Evolutionary conservation across 495 filamentous ascomycete genomes (phyloP), one percentile per base, ranked within the genome.

Genomic region (Poronia punctata): DNA sequence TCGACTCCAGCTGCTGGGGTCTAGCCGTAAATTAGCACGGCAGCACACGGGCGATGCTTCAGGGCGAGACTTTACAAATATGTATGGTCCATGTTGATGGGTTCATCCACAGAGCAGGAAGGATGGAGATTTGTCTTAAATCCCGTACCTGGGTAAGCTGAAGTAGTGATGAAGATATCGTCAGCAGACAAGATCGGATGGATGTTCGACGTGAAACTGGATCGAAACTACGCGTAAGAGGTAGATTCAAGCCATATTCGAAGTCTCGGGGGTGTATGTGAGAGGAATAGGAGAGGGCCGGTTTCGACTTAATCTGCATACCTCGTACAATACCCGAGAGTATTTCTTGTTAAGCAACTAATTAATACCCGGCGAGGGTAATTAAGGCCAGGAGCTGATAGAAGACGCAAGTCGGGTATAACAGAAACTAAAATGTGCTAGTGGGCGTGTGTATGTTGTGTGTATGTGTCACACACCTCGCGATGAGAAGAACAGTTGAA

Each of bases 241-340:
- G 32, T 34, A 33, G 41, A 32, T 42, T 45, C 34, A 38, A 51
- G 40, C 36, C 47, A 20, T n/a, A n/a, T n/a, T n/a, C n/a, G n/a
- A n/a, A n/a, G n/a, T n/a, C n/a, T n/a, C n/a, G n/a, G n/a, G n/a
- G n/a, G n/a, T n/a, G n/a, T n/a, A n/a, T n/a, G n/a, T n/a, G n/a
- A n/a, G n/a, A n/a, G n/a, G n/a, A n/a, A n/a, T n/a, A n/a, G n/a
- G n/a, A n/a, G n/a, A n/a, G n/a, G n/a, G n/a, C n/a, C n/a, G n/a
- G n/a, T n/a, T n/a, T n/a, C n/a, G n/a, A n/a, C n/a, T n/a, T 35
- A 51, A 69, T 65, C 62, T 62, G 68, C 67, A 45, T 57, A 28
- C 34, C 36, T 7, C 49, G 54, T 51, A 61, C 49, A 57, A 50
- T 53, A 57, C 43, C 48, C 46, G 27, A 43, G 41, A 43, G 50